Evolutionary conservation across 805 yeast genomes (phyloP), one percentile per base, ranked within the genome.

Genomic region (Candida piceae): DNA sequence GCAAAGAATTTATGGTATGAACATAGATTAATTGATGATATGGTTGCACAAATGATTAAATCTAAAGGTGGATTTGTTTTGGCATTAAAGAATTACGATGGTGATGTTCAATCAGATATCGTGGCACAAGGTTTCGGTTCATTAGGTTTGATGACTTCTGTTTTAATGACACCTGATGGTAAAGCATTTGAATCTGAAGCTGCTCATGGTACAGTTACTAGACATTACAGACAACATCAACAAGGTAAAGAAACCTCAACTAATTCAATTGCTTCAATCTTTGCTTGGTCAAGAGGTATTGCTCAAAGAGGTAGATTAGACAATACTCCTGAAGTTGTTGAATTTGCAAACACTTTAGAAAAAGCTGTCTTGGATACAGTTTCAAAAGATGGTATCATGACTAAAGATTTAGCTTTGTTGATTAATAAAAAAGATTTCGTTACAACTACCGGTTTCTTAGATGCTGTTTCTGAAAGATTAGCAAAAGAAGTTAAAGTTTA

Each of bases 111-210:
- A 67, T 82, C 94, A 12, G 97, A 90, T 63, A 84, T 90, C 56
- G 96, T 90, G 40, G 97, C 97, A 21, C 97, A 90, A 67, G 97
- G 97, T 26, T 90, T 90, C 54, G 97, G 97, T 26, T 89, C 97
- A 15, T 72, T 90, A 49, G 97, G 97, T 29, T 74, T 90, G 52
- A 90, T 90, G 97, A 88, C 97, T 22, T 90, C 97, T 3, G 95
- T 87, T n/a, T 75, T 90, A 51, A 78, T 88, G 57, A 80, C 97
- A n/a, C 94, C 97, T 34, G 97, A 90, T 63, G 97, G 97, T 18
- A 85, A 84, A 69, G 81, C 96, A 11, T 89, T 86, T 62, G 97
- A 90, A 70, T 70, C 88, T 38, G 97, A 90, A 71, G 97, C 97
- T 41, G 97, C 97, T n/a, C 97, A 90, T 62, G 97, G 97, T 39